Evolutionary conservation across 352 stramenopile genomes (phyloP), one percentile per base, ranked within the genome.

Genomic region (Globisporangium cylindrosporum): DNA sequence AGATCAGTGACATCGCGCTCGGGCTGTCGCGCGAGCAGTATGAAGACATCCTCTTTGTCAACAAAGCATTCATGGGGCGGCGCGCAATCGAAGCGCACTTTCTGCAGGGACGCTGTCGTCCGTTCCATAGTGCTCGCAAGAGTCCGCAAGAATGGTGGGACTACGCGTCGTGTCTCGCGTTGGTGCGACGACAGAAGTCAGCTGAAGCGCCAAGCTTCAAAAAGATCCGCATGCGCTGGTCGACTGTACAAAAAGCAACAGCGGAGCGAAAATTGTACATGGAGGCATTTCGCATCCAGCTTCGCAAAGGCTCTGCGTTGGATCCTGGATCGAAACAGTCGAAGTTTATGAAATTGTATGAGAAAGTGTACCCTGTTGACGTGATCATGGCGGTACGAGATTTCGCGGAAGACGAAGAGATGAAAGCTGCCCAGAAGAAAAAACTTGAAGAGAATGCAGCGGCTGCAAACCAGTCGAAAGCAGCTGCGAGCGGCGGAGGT

Each of bases 61-160:
- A 90, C 62, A 75, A 81, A 27, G 87, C 84, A 27, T 93, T 95
- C 61, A 53, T 79, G 4, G 76, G 82, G 0, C 78, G 87, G 12
- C 71, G 75, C 3, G 84, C 80, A 1, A 81, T 95, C 4, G 87
- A 93, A 61, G 69, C 78, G 9, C 84, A 91, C 59, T 90, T 93
- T n/a, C 69, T 83, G n/a, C 58, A 80, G 51, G 79, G 76, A 5
- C 80, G 82, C 41, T 76, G 84, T 57, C 69, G 84, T 4, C 87
- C 87, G 51, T 79, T 92, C 38, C 81, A 90, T 25, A 61, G 62
- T 29, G 71, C 81, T 7, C 71, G 48, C 3, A 68, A 64, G 12
- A 73, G 75, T 0, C 82, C 84, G 10, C 68, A 73, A 9, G 86
- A 86, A 59, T 95, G 88, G 88, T 95, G 88, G 88, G 85, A 94